Evolutionary conservation across 1,284 basidiomycete genomes (phyloP).

Genomic region (Dichomitus squalens): DNA sequence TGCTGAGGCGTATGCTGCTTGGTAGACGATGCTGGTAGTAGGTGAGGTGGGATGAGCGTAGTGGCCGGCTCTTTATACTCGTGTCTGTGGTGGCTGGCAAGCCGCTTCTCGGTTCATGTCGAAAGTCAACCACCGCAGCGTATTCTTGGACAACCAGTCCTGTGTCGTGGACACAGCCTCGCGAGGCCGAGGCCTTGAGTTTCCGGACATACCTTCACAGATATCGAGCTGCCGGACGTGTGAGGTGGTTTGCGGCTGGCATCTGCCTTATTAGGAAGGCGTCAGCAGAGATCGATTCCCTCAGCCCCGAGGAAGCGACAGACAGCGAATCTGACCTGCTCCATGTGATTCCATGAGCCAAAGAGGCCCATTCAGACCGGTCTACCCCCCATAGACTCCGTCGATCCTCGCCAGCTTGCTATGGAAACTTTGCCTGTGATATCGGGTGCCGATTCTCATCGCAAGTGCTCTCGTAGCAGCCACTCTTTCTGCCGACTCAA

Average conservation of each 20-base stretch:
- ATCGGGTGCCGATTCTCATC: too few relatives aligned
- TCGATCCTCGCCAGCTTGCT: neutral
- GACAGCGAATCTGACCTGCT: too few relatives aligned
- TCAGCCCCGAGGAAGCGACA: neutral
- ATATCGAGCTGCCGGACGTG: neutral
- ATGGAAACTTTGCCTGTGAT: too few relatives aligned
- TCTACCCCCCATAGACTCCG: neutral
- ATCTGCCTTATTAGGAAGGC: neutral
- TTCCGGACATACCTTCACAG: neutral
- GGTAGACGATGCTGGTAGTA: neutral
- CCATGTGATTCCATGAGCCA: neutral
- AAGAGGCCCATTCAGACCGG: neutral
- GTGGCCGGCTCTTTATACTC: neutral
- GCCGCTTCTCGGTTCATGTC: neutral
- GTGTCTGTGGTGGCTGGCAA: neutral
- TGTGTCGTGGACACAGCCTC: neutral
- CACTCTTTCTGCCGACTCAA: too few relatives aligned
- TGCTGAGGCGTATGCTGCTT: neutral
- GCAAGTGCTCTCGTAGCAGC: too few relatives aligned
- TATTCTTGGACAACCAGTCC: too few relatives aligned
- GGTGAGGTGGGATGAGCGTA: neutral
- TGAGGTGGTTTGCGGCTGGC: too few relatives aligned
- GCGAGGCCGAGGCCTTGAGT: neutral
- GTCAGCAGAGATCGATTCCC: neutral
- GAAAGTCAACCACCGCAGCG: too few relatives aligned